Evolutionary conservation across 495 filamentous ascomycete species (phyloP).

Genomic region (Penicillium ucsense): DNA sequence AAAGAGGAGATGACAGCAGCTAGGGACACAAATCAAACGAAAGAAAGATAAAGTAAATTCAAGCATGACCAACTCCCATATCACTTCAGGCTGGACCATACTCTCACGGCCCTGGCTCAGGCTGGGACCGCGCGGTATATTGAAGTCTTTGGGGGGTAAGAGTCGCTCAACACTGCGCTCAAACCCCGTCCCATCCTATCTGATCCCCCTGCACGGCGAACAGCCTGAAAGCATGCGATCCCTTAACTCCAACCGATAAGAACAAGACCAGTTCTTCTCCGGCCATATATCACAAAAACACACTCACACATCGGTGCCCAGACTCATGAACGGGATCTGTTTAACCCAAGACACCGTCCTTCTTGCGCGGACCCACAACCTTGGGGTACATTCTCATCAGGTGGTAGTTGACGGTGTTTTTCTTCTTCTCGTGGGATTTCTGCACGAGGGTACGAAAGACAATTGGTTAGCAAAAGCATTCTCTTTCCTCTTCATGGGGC

Average conservation of each 20-base stretch:
- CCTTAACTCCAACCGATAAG: constrained; percentile 12
- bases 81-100: not conserved
- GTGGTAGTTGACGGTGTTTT: constrained; percentile 94
- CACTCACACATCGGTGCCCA: too few relatives aligned
- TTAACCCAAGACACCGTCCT: constrained; percentile 40
- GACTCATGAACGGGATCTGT: not conserved
- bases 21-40: not conserved
- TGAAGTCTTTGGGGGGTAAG: too few relatives aligned
- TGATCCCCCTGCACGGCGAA: too few relatives aligned
- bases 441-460: constrained; percentile 19
- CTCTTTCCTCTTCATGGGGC: not conserved
- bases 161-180: too few relatives aligned
- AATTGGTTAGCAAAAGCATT: too few relatives aligned
- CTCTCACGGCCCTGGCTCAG: too few relatives aligned
- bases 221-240: not conserved
- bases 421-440: constrained; percentile 54
- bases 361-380: constrained; percentile 64
- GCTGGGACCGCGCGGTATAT: too few relatives aligned
- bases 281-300: too few relatives aligned
- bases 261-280: too few relatives aligned
- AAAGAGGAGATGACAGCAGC: too few relatives aligned
- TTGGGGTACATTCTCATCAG: constrained; percentile 75
- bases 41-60: not conserved
- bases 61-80: constrained; percentile 9
- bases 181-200: too few relatives aligned